These are phyloP conservation scores for Theobroma cacao DNA, from an alignment of 345 rosid species.

Conservation along the genomic window DNA sequence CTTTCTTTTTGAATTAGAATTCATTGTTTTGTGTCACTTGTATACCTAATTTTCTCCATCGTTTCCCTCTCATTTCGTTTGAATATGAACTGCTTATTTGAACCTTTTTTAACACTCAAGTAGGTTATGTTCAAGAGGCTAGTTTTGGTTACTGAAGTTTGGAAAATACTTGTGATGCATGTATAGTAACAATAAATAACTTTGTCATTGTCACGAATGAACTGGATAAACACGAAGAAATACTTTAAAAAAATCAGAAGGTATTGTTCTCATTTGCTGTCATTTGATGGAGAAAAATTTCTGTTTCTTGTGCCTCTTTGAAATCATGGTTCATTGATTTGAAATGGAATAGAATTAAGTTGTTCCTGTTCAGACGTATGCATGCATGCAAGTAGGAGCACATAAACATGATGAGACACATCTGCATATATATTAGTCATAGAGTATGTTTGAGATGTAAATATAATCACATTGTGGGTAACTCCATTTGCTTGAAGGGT, in stretches of 20 bases:
- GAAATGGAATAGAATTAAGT: not conserved
- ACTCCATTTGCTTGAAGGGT: not conserved
- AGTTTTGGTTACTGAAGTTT: not conserved
- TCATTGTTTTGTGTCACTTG: not conserved
- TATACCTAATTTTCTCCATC: not conserved
- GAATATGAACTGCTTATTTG: not conserved
- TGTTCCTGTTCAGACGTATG: not conserved
- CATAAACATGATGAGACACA: not conserved
- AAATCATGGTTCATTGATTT: not conserved
- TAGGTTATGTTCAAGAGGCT: not conserved
- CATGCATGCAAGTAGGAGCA: not conserved
- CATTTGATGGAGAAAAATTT: not conserved
- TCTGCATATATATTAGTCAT: not conserved
- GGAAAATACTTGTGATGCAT: not conserved
- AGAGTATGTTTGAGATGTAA: not conserved
- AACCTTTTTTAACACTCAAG: not conserved
- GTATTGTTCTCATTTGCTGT: not conserved
- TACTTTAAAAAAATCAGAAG: not conserved
- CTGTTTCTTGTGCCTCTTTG: not conserved
- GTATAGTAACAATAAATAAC: not conserved
- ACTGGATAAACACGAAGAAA: not conserved
- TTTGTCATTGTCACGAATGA: too few species aligned
- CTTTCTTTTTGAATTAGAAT: not conserved
- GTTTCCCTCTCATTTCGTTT: not conserved
- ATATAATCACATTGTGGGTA: not conserved